These are phyloP conservation scores for Pythium dissimile DNA, from an alignment of 352 stramenopile genomes.

Conservation along the genomic window DNA sequence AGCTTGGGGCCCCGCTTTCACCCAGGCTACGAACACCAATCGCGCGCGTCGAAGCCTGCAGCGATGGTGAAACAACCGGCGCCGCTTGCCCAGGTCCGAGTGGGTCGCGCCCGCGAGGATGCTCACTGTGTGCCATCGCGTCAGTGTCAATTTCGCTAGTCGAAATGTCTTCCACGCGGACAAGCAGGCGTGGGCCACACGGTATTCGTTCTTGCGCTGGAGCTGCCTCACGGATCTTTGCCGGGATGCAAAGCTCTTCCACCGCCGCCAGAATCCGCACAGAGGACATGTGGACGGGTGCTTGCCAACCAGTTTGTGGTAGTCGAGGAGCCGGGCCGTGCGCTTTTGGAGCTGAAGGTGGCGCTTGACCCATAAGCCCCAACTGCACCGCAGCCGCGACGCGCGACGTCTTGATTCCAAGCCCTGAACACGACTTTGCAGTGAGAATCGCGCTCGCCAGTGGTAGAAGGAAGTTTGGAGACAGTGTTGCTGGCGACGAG, in stretches of 20 bases:
- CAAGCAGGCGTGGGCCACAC: neutral
- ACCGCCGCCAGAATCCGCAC: conserved; percentile 25
- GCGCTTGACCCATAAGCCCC: conserved; percentile 6
- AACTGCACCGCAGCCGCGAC: conserved; percentile 9
- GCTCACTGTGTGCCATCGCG: conserved; percentile 14
- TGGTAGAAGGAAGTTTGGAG: neutral
- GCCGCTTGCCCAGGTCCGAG: conserved; percentile 28
- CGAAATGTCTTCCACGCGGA: conserved; percentile 11
- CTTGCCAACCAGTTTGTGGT: conserved; percentile 30
- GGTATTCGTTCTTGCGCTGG: conserved; percentile 3
- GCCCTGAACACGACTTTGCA: neutral
- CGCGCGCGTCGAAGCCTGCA: neutral
- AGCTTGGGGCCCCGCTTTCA: neutral
- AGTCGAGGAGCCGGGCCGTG: conserved; percentile 35
- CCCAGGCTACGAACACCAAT: neutral
- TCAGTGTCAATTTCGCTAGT: neutral
- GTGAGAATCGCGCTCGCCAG: neutral
- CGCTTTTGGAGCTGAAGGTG: conserved; percentile 10
- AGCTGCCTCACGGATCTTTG: conserved; percentile 4
- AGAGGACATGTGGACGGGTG: conserved; percentile 30
- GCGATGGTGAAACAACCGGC: conserved; percentile 26
- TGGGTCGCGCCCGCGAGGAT: conserved; percentile 8
- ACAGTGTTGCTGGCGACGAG: neutral
- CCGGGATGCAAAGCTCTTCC: conserved; percentile 15
- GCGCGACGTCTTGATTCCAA: neutral